Evolutionary conservation across 2,329 filamentous ascomycete species (phyloP).

Genomic region (Alternaria dauci): DNA sequence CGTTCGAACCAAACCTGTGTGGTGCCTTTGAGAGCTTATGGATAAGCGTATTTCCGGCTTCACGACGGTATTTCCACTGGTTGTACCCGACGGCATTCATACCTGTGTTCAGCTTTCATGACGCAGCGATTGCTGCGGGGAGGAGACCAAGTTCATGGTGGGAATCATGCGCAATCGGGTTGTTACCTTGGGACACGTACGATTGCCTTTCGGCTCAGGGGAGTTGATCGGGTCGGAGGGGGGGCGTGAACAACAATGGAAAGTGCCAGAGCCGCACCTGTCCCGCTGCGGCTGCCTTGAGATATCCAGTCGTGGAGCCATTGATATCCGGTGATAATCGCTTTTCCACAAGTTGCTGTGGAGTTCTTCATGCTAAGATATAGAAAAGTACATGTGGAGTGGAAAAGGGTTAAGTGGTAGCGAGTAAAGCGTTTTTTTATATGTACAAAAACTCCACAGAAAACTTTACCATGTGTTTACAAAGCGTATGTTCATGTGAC

Average conservation of each 20-base stretch:
- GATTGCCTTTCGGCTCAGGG: background rate
- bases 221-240: background rate
- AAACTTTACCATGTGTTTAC: background rate
- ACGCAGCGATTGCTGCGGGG: background rate
- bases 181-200: background rate
- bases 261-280: background rate
- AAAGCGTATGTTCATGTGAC: background rate
- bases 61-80: background rate
- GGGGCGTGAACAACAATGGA: background rate
- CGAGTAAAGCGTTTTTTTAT: background rate
- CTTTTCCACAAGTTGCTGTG: background rate
- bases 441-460: background rate
- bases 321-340: background rate
- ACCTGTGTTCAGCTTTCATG: background rate
- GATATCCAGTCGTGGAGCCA: background rate
- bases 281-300: background rate
- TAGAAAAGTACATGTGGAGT: background rate
- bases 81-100: background rate
- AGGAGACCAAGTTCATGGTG: background rate
- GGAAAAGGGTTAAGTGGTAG: background rate
- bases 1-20: background rate
- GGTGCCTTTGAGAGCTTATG: background rate
- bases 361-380: background rate
- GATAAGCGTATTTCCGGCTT: background rate
- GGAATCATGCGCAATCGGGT: background rate